Evolutionary conservation across 371 early-diverging fungal species (phyloP), one percentile per base, ranked within the genome.

Genomic region (Chytridium lagenaria): DNA sequence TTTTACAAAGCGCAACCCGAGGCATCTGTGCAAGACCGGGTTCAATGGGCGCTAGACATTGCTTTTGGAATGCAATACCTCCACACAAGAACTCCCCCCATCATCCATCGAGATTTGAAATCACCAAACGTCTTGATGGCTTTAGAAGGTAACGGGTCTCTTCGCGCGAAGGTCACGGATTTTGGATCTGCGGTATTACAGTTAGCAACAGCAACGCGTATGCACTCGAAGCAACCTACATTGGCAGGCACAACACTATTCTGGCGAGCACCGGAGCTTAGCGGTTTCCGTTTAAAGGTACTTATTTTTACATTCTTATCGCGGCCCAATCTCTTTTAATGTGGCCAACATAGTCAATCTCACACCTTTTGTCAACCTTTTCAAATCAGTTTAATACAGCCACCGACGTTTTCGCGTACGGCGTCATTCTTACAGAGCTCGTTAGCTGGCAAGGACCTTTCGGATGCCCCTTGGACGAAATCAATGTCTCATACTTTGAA

Each of bases 61-160:
- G 57, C 57, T 7, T 7, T 5, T 7, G 57, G 57, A 26, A 57
- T 57, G 15, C 26, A 22, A 23, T 23, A 23, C 26, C 23, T 57
- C 7, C 57, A 57, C 26, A 5, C 7, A 30, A 26, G 10, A 30
- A 7, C 26, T 5, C 57, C 57, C 7, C 57, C 57, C 15, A 74
- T 74, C 63, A 59, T 74, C 34, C 74, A 74, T 52, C 2, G 74
- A 33, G 74, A 74, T 51, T 38, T 74, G 50, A 74, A 69, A 34
- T 61, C 51, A 39, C 37, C 61, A 15, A 74, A 74, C 61, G 70
- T 44, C 19, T 19, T 74, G 10, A 38, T 74, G 30, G 23, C 69
- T 15, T 10, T 10, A 33, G 33, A 31, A 15, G 28, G 3, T 7
- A 69, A 69, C 19, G 70, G 65, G 37, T 59, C 50, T 37, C 19